phyloP scores from a whole-genome alignment of 345 rosid genomes.

The Eucalyptus dawsonii region DNA sequence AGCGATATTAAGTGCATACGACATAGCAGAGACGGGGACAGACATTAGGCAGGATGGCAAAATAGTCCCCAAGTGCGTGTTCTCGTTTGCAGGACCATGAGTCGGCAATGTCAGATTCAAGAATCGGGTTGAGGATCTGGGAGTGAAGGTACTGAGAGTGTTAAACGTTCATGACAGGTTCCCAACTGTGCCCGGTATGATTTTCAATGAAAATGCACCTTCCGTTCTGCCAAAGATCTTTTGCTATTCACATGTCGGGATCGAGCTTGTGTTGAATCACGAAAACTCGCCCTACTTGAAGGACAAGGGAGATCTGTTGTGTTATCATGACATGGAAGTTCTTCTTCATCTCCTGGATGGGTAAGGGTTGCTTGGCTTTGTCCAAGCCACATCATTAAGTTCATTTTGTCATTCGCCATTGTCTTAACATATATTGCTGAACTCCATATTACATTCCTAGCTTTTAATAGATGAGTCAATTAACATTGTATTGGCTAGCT shows the following conservation, averaged over 20 bases:
- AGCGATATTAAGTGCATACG: conserved; percentile 7
- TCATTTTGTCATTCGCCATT: not conserved
- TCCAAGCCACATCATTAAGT: not conserved
- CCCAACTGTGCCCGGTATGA: conserved; percentile 2
- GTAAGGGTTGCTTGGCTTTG: not conserved
- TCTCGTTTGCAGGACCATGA: conserved; percentile 8
- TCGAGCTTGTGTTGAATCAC: conserved; percentile 1
- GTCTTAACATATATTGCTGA: not conserved
- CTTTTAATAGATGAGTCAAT: not conserved
- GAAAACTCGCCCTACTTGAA: conserved; percentile 11
- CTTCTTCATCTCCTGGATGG: conserved; percentile 8
- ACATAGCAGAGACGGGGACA: conserved; percentile 1
- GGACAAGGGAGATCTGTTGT: not conserved
- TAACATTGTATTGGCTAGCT: not conserved
- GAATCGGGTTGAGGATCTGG: conserved; percentile 1
- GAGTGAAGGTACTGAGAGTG: conserved; percentile 6
- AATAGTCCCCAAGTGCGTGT: not conserved
- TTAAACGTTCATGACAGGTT: conserved; percentile 10
- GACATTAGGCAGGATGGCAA: not conserved
- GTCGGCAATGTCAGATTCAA: conserved; percentile 8
- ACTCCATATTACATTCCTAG: not conserved
- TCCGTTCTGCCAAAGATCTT: not conserved
- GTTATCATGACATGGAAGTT: conserved; percentile 9
- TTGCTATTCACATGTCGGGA: conserved; percentile 11
- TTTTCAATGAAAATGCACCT: conserved; percentile 1